Evolutionary conservation across 164 flowering plant species (phyloP).

Genomic region (Nymphaea thermarum): DNA sequence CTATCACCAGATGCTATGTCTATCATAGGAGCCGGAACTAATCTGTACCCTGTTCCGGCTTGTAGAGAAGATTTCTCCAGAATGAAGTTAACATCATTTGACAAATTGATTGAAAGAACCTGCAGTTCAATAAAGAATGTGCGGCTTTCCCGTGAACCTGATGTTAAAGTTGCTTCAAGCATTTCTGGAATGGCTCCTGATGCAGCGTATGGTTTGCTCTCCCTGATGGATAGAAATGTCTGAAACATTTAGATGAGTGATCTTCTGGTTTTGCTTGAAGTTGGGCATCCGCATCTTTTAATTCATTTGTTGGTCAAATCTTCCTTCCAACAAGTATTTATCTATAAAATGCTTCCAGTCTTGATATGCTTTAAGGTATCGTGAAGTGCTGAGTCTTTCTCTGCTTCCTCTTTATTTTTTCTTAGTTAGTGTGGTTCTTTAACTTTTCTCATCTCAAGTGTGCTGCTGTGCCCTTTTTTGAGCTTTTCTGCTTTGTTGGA

Average conservation of each 20-base stretch:
- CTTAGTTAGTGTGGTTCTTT: no score
- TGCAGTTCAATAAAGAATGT: slow-evolving; percentile 78
- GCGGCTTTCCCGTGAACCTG: slow-evolving; percentile 69
- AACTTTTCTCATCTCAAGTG: no score
- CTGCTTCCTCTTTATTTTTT: no score
- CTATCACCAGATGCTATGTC: slow-evolving; percentile 20
- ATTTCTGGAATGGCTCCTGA: slow-evolving; percentile 89
- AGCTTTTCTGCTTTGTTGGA: no score
- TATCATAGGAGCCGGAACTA: slow-evolving; percentile 13
- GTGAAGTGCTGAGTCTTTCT: no score
- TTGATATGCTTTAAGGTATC: no score
- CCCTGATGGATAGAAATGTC: background rate
- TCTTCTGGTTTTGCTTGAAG: background rate
- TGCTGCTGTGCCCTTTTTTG: no score
- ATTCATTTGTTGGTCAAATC: no score
- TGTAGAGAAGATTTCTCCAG: slow-evolving; percentile 76
- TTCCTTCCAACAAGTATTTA: no score
- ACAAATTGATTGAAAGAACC: slow-evolving; percentile 72
- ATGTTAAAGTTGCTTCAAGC: slow-evolving; percentile 47
- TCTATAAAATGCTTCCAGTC: no score
- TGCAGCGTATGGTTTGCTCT: slow-evolving; percentile 68
- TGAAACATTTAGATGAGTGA: background rate
- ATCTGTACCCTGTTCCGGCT: slow-evolving; percentile 73
- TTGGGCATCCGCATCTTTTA: no score
- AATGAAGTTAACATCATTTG: slow-evolving; percentile 81